Evolutionary conservation across 257 asterid species (phyloP).

Genomic region (Penstemon eatonii): DNA sequence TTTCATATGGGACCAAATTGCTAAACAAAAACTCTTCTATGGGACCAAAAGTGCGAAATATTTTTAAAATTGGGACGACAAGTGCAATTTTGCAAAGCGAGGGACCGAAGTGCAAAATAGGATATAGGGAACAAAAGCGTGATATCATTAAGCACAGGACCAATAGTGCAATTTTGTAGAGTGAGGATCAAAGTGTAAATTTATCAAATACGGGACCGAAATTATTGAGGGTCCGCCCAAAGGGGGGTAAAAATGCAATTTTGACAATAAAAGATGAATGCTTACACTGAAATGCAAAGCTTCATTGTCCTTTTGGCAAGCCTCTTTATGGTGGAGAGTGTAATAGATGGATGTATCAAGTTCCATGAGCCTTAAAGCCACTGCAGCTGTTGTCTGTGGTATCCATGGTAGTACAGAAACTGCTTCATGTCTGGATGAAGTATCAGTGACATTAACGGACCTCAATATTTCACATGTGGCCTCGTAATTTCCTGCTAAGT

Average conservation of each 20-base stretch:
- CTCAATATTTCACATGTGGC: conserved; percentile 56
- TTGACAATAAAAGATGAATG: neutral
- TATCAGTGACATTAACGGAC: conserved; percentile 31
- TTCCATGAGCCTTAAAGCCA: conserved; percentile 77
- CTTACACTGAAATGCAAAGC: conserved; percentile 48
- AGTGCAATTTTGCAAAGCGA: too few relatives aligned
- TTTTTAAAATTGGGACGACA: too few relatives aligned
- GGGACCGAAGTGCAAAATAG: neutral
- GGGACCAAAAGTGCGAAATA: too few relatives aligned
- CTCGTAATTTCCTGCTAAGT: conserved; percentile 53
- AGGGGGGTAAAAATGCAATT: neutral
- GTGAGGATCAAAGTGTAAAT: too few relatives aligned
- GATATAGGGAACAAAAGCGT: neutral
- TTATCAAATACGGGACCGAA: neutral
- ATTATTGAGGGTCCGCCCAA: too few relatives aligned
- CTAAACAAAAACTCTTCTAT: too few relatives aligned
- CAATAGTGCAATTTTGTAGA: too few relatives aligned
- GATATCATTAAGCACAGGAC: too few relatives aligned
- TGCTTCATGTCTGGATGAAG: conserved; percentile 31
- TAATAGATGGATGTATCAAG: conserved; percentile 68
- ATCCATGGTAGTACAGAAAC: conserved; percentile 75
- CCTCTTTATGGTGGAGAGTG: conserved; percentile 45
- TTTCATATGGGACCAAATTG: too few relatives aligned
- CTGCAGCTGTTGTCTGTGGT: conserved; percentile 76
- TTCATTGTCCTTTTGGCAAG: conserved; percentile 38